Base-by-base conservation (phyloP, 192 early-diverging fungal genomes). In the Linnemannia elongata region DNA sequence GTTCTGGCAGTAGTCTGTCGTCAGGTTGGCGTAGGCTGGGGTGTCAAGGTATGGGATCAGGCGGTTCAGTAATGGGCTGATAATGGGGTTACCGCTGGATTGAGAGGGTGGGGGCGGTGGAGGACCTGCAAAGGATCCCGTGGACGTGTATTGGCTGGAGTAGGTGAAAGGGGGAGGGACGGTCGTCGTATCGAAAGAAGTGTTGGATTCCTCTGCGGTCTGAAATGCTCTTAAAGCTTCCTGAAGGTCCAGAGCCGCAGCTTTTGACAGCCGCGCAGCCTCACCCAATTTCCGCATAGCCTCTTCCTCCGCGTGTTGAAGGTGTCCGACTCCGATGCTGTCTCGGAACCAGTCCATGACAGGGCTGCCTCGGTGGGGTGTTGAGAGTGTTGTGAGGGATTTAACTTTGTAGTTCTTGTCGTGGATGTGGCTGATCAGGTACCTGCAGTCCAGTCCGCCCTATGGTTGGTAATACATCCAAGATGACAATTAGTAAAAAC, bases 311-410 rank as follows among this genome's bases (percentile, higher is more conserved):
- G 85, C 70, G 69, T 88, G 69, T 20, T 89, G 83, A 10, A 91
- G 77, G 71, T 93, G 89, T 7, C 96, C 97, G 0, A 99, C 92
- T 15, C 96, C 96, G 69, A 98, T 88, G 57, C 94, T 92, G 82
- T 98, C 96, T 24, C 95, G 92, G 72, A 94, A 96, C 94, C 95
- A 98, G 90, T 98, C 97, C 97, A 98, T 99, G 85, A 99, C 94
- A 20, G 95, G 93, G 47, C 93, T 94, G 35, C 98, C 98, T 55
- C 96, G 95, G 82, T 99, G 98, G 60, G 98, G 98, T 7, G 98
- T 99, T 17, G 96, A 96, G 57, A 99, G 91, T 2, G 97, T 99
- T 1, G 98, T 97, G 57, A 99, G 88, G 8, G 97, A 96, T 24
- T 90, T 91, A 7, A 97, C 93, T 15, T 88, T 69, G 79, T 95